A percentile compares a stretch with the other conserved stretches of the same genome.
phyloP scores from a whole-genome alignment of 108 stramenopile genomes.

The Nitzschia sp. region DNA sequence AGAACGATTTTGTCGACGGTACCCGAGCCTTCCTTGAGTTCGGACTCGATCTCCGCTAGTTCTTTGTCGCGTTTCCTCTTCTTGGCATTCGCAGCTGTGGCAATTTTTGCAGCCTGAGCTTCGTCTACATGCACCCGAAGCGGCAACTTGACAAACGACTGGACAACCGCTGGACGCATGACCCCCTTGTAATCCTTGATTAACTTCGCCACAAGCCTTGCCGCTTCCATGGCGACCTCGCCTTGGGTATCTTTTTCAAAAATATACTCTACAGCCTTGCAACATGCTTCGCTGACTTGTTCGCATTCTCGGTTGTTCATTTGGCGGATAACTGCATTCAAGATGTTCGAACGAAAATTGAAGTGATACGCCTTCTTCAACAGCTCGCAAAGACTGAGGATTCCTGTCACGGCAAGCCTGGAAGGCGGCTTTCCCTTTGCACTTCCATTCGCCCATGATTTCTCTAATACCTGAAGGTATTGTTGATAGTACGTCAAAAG shows the following conservation, averaged over 20 bases:
- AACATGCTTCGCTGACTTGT: conserved; percentile 69
- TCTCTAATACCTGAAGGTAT: conserved; percentile 76
- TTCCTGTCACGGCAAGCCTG: conserved; percentile 65
- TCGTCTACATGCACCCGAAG: conserved; percentile 84
- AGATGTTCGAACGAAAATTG: conserved; percentile 85
- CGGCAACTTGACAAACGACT: conserved; percentile 68
- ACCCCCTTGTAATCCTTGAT: conserved; percentile 57
- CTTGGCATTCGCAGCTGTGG: conserved; percentile 61
- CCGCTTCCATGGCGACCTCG: conserved; percentile 80
- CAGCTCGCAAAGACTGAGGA: conserved; percentile 74
- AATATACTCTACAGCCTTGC: conserved; percentile 57
- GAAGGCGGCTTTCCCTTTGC: conserved; percentile 41
- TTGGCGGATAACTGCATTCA: conserved; percentile 65
- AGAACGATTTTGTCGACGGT: conserved; percentile 74
- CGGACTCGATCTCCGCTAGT: conserved; percentile 69
- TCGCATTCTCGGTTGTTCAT: conserved; percentile 55
- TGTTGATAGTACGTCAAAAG: conserved; percentile 77
- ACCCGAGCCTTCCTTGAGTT: conserved; percentile 80
- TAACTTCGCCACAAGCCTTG: conserved; percentile 67
- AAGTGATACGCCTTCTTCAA: conserved; percentile 75
- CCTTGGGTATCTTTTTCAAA: conserved; percentile 77
- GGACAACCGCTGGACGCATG: conserved; percentile 65
- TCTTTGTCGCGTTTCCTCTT: conserved; percentile 70
- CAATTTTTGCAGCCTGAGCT: conserved; percentile 78
- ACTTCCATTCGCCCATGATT: conserved; percentile 59